Percentiles rank a stretch among this genome's conserved stretches.
phyloP scores from a whole-genome alignment of 352 stramenopile species.

The Aphanomyces stellatus region DNA sequence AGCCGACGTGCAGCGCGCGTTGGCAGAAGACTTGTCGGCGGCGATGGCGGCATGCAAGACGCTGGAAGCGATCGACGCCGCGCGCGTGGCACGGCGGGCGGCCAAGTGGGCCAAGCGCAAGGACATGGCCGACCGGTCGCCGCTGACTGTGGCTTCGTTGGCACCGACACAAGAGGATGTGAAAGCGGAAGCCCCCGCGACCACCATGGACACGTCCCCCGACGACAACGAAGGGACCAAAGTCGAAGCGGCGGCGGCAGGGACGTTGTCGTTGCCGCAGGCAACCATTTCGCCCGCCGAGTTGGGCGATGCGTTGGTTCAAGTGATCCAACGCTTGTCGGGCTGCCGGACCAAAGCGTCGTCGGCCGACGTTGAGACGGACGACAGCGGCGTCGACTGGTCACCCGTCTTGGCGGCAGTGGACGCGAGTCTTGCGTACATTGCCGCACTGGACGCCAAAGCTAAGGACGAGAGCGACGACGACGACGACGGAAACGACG shows the following conservation, averaged over 20 bases:
- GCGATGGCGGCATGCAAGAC: slow-evolving; percentile 35
- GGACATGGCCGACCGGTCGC: background rate
- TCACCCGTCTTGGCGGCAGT: background rate
- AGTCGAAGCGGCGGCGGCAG: too few species aligned
- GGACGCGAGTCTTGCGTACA: background rate
- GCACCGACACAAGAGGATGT: too few species aligned
- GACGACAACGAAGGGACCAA: background rate
- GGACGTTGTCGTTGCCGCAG: too few species aligned
- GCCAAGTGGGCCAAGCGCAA: background rate
- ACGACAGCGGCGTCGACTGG: background rate
- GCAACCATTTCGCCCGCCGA: background rate
- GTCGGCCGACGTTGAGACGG: background rate
- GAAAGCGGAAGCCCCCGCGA: background rate
- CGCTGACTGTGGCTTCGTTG: background rate
- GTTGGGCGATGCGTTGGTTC: background rate
- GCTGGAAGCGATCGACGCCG: slow-evolving; percentile 29
- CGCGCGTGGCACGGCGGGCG: background rate
- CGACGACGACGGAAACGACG: background rate
- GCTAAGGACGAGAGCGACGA: background rate
- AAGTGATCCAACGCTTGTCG: slow-evolving; percentile 10
- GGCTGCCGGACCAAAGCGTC: slow-evolving; percentile 22
- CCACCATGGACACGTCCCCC: background rate
- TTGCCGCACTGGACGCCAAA: slow-evolving; percentile 4
- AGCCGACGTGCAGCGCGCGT: slow-evolving; percentile 39
- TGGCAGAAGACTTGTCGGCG: slow-evolving; percentile 32